These are phyloP conservation scores for Aspergillus diversus DNA, from an alignment of 495 filamentous ascomycete species.

Conservation along the genomic window DNA sequence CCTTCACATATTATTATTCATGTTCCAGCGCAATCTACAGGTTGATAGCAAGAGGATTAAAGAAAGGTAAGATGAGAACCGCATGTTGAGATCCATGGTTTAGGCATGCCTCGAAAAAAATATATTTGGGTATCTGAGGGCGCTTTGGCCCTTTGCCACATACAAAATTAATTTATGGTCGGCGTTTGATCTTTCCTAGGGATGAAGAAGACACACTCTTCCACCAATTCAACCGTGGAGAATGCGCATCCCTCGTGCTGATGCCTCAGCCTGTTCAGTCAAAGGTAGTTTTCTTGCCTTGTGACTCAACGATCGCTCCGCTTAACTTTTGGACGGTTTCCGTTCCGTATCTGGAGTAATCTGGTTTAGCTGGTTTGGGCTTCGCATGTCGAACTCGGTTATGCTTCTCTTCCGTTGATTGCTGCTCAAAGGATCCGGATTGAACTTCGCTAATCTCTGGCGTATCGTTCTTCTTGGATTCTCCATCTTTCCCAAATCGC, in stretches of 20 bases:
- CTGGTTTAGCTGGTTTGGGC: constrained; percentile 33
- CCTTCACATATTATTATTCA: neutral
- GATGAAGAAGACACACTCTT: too few relatives aligned
- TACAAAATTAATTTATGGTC: neutral
- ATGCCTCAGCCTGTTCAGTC: constrained; percentile 47
- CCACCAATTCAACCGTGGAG: too few relatives aligned
- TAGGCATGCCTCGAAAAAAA: neutral
- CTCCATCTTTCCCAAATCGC: constrained; percentile 76
- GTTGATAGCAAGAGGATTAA: neutral
- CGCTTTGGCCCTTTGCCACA: neutral
- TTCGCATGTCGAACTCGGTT: constrained; percentile 27
- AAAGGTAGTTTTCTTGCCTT: constrained; percentile 85
- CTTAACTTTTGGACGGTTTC: constrained; percentile 61
- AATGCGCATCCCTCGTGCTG: too few relatives aligned
- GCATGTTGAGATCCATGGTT: too few relatives aligned
- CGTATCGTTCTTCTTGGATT: constrained; percentile 38
- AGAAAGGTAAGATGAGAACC: too few relatives aligned
- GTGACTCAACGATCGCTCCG: constrained; percentile 75
- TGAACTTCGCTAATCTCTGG: constrained; percentile 31
- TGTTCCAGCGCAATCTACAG: neutral
- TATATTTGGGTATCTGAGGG: neutral
- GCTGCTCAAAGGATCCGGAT: constrained; percentile 22
- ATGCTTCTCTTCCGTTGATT: constrained; percentile 28
- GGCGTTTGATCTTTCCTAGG: neutral
- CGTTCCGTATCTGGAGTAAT: constrained; percentile 44